Evolutionary conservation across 2,329 filamentous ascomycete species (phyloP).

Genomic region (Arthrobotrys pseudoclavata): DNA sequence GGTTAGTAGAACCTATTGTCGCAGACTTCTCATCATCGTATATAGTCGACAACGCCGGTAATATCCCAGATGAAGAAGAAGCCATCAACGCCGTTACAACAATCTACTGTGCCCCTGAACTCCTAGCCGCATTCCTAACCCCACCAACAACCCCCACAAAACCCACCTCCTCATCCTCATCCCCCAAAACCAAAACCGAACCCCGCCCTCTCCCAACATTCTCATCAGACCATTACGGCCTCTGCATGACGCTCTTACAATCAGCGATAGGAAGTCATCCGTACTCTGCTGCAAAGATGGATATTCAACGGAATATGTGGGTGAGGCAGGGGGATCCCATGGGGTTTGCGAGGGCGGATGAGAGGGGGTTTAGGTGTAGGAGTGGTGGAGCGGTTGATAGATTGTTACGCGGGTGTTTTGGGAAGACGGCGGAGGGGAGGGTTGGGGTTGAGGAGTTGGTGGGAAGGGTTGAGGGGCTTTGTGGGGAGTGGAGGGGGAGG

Average conservation of each 20-base stretch:
- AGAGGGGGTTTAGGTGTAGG: conserved; percentile 59
- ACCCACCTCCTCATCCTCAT: not conserved
- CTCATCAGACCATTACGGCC: conserved; percentile 62
- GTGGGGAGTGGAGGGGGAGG: conserved; percentile 39
- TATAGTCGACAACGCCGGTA: conserved; percentile 25
- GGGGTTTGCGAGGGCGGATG: conserved; percentile 62
- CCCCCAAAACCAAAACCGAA: not conserved
- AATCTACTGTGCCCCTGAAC: conserved; percentile 62
- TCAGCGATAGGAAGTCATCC: conserved; percentile 63
- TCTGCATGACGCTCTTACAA: conserved; percentile 62
- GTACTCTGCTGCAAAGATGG: conserved; percentile 61
- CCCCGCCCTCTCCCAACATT: conserved; percentile 61
- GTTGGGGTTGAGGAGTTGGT: conserved; percentile 31
- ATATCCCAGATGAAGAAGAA: conserved; percentile 58
- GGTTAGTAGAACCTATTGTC: conserved; percentile 59
- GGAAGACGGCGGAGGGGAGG: conserved; percentile 61
- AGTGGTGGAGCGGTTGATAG: conserved; percentile 59
- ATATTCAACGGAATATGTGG: conserved; percentile 61
- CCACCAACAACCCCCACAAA: conserved; percentile 56
- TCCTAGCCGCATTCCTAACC: conserved; percentile 61
- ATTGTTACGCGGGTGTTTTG: conserved; percentile 62
- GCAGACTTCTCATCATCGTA: conserved; percentile 63
- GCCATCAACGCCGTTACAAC: conserved; percentile 62
- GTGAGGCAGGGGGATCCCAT: conserved; percentile 62
- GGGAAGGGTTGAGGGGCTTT: conserved; percentile 22